Percentiles rank a stretch among this genome's conserved stretches.
Evolutionary conservation across 108 stramenopile species (phyloP).

Genomic region (Asterionellopsis glacialis): DNA sequence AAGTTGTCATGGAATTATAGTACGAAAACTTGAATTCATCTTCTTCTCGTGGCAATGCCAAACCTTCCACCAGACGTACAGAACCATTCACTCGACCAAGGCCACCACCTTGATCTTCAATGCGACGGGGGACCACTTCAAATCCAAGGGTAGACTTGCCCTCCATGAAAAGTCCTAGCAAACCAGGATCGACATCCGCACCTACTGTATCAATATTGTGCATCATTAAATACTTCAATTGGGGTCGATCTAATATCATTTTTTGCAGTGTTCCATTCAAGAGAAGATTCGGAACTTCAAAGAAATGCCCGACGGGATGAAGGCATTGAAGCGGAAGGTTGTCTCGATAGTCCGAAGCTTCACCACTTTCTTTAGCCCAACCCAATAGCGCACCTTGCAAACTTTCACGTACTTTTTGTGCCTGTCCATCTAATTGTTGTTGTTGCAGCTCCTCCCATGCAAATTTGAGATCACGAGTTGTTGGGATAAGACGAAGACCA

Average conservation of each 20-base stretch:
- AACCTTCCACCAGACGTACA: constrained; percentile 45
- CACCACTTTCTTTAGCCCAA: constrained; percentile 47
- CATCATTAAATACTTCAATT: constrained; percentile 53
- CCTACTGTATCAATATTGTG: constrained; percentile 68
- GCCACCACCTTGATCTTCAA: constrained; percentile 57
- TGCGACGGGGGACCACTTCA: constrained; percentile 57
- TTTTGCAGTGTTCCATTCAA: constrained; percentile 44
- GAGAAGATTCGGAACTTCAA: constrained; percentile 51
- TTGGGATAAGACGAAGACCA: constrained; percentile 55
- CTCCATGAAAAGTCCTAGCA: constrained; percentile 44
- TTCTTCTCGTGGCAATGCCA: constrained; percentile 47
- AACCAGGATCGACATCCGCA: constrained; percentile 44
- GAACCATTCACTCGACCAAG: constrained; percentile 46
- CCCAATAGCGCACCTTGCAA: constrained; percentile 33
- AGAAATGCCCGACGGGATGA: constrained; percentile 58
- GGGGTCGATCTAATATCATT: constrained; percentile 46
- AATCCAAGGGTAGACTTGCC: constrained; percentile 30
- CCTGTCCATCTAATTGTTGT: constrained; percentile 54
- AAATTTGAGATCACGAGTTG: constrained; percentile 41
- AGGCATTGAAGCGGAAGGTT: constrained; percentile 50
- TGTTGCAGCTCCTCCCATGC: constrained; percentile 45
- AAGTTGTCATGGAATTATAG: constrained; percentile 58
- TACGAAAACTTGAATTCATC: constrained; percentile 57
- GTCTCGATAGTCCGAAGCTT: constrained; percentile 48
- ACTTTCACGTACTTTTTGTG: constrained; percentile 44